Conservation (phyloP, 1,139 yeast genomes). For the Debaryomyces sp. region DNA sequence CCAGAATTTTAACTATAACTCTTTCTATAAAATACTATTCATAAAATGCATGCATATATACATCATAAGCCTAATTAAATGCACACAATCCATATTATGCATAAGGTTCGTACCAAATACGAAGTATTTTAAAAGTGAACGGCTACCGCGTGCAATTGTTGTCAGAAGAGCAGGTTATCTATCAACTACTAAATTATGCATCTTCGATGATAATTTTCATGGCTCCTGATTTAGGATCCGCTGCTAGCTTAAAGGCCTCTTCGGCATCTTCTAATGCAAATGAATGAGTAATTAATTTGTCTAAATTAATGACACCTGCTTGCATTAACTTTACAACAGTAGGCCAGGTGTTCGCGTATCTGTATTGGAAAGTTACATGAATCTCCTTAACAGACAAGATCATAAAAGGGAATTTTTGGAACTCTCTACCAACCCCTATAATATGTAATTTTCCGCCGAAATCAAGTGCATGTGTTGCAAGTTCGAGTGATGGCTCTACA, state of each 20-base stretch:
- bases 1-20: background rate
- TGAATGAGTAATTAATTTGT: slow-evolving; percentile 12
- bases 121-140: background rate
- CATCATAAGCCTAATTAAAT: background rate
- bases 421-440: slow-evolving; percentile 37
- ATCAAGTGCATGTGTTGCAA: slow-evolving; percentile 32
- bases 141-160: background rate
- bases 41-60: background rate
- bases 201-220: slow-evolving; percentile 14
- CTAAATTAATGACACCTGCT: slow-evolving; percentile 11
- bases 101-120: background rate
- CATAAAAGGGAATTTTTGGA: slow-evolving; percentile 41
- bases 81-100: background rate
- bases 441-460: slow-evolving; percentile 34
- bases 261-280: slow-evolving; percentile 13
- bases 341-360: slow-evolving; percentile 43
- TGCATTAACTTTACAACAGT: slow-evolving; percentile 15
- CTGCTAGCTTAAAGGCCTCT: slow-evolving; percentile 12
- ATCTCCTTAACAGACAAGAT: slow-evolving; percentile 38
- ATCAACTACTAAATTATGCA: background rate
- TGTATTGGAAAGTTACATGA: slow-evolving; percentile 37
- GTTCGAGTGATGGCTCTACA: slow-evolving; percentile 28
- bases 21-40: background rate
- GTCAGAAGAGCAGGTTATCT: background rate
- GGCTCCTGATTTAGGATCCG: slow-evolving; percentile 12